Evolutionary conservation across 1,284 basidiomycete genomes (phyloP).

Genomic region (Schizopora paradoxa): DNA sequence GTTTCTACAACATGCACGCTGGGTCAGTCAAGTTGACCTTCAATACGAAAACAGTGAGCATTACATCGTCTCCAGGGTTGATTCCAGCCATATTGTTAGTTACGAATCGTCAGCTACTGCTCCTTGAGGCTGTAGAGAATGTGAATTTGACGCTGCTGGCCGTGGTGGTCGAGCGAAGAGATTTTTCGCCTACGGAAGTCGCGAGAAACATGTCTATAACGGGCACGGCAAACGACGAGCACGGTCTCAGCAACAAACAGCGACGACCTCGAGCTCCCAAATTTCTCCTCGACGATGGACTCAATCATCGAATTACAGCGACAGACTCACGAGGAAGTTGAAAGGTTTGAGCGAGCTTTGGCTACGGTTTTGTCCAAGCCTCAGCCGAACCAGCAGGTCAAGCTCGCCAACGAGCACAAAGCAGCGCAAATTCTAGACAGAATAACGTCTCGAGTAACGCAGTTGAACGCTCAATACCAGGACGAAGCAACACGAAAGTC

Average conservation of each 20-base stretch:
- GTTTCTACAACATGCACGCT: slow-evolving; percentile 51
- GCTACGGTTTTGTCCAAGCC: slow-evolving; percentile 66
- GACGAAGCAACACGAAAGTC: slow-evolving; percentile 63
- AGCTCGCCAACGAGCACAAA: slow-evolving; percentile 80
- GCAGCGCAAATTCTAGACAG: slow-evolving; percentile 83
- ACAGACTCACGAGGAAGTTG: slow-evolving; percentile 92
- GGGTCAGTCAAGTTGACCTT: slow-evolving; percentile 6
- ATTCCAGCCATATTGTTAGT: slow-evolving; percentile 28
- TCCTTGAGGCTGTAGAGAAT: not conserved
- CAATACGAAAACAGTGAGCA: not conserved
- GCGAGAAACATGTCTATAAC: too few relatives aligned
- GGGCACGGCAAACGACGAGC: too few relatives aligned
- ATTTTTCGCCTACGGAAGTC: too few relatives aligned
- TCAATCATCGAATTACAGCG: slow-evolving; percentile 89
- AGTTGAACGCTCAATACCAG: slow-evolving; percentile 67
- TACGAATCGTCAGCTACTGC: slow-evolving; percentile 33
- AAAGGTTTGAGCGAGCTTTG: slow-evolving; percentile 78
- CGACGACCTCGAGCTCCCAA: not conserved
- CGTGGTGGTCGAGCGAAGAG: too few relatives aligned
- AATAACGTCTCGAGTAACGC: slow-evolving; percentile 62
- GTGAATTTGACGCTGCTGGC: slow-evolving; percentile 1
- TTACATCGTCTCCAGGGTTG: slow-evolving; percentile 21
- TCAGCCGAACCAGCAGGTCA: slow-evolving; percentile 53
- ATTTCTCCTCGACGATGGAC: slow-evolving; percentile 75
- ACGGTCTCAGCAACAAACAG: not conserved